Conservation (phyloP, 2,329 filamentous ascomycete genomes). For the Clonostachys rhizophaga region DNA sequence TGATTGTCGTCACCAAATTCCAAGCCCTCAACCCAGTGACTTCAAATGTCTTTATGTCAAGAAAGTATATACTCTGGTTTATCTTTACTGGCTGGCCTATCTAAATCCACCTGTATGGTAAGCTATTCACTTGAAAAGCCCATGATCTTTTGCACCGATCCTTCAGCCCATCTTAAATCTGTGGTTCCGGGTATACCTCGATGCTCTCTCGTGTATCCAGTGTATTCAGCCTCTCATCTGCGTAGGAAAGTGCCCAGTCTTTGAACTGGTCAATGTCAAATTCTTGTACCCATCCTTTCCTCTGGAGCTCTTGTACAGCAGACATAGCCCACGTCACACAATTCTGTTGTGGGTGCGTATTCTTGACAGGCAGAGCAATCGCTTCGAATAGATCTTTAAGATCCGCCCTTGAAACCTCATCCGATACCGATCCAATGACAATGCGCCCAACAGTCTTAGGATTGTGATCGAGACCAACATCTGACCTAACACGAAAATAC, state of each 20-base stretch:
- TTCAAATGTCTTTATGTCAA: too few relatives aligned
- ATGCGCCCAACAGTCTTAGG: constrained; percentile 18
- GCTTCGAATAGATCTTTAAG: constrained; percentile 11
- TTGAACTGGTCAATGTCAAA: constrained; percentile 19
- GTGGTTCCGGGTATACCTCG: too few relatives aligned
- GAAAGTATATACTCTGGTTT: too few relatives aligned
- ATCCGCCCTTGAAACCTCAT: constrained; percentile 7
- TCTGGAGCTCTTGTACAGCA: constrained; percentile 16
- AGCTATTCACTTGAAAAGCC: too few relatives aligned
- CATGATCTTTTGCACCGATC: too few relatives aligned
- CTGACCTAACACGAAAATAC: constrained; percentile 13
- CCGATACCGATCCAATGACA: constrained; percentile 15
- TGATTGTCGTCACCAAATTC: too few relatives aligned
- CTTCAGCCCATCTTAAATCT: too few relatives aligned
- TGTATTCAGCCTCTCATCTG: constrained; percentile 15
- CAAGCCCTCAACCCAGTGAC: too few relatives aligned
- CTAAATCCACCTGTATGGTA: too few relatives aligned
- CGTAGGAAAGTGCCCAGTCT: constrained; percentile 16
- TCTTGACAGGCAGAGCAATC: constrained; percentile 19
- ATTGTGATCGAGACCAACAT: constrained; percentile 8
- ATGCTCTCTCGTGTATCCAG: too few relatives aligned
- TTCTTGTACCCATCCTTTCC: constrained; percentile 10
- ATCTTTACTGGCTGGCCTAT: too few relatives aligned
- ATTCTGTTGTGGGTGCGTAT: constrained; percentile 23
- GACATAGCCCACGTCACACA: constrained; percentile 23